Evolutionary conservation across 2,329 filamentous ascomycete genomes (phyloP).

Genomic region (Dactylonectria macrodidyma): DNA sequence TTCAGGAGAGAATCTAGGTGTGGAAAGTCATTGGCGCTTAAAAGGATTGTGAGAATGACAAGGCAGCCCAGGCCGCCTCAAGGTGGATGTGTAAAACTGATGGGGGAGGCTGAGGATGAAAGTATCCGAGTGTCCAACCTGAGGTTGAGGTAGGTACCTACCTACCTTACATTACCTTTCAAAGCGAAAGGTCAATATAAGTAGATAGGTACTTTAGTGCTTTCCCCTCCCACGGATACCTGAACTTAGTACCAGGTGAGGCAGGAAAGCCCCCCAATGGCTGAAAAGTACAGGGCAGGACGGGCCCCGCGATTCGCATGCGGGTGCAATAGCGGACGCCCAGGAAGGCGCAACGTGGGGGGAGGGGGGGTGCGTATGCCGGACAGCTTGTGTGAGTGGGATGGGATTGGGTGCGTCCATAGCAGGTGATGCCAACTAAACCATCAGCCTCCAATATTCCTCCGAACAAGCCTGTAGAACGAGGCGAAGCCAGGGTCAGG

Average conservation of each 20-base stretch:
- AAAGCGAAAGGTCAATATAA: not conserved
- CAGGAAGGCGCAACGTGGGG: slow-evolving; percentile 2
- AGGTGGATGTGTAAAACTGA: not conserved
- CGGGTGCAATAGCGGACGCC: not conserved
- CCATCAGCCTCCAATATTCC: not conserved
- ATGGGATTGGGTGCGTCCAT: not conserved
- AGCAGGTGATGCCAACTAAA: not conserved
- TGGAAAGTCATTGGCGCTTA: slow-evolving; percentile 24
- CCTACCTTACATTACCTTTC: not conserved
- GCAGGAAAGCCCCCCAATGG: too few relatives aligned
- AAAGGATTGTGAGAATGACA: slow-evolving; percentile 18
- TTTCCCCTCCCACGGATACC: not conserved
- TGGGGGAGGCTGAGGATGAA: slow-evolving; percentile 2
- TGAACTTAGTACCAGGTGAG: not conserved
- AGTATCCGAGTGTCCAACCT: slow-evolving; percentile 14
- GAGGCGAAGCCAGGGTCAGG: not conserved
- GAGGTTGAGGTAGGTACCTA: not conserved
- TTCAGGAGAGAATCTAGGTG: not conserved
- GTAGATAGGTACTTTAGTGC: not conserved
- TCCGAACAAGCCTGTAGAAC: not conserved
- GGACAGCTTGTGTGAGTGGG: not conserved
- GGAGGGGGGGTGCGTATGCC: not conserved
- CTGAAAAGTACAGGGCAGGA: not conserved
- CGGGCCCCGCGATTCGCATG: not conserved
- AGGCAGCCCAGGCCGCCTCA: slow-evolving; percentile 11